A percentile compares a stretch with the other conserved stretches of the same genome.
Conservation (phyloP, 805 yeast species). For the Starmerella vaccinii region DNA sequence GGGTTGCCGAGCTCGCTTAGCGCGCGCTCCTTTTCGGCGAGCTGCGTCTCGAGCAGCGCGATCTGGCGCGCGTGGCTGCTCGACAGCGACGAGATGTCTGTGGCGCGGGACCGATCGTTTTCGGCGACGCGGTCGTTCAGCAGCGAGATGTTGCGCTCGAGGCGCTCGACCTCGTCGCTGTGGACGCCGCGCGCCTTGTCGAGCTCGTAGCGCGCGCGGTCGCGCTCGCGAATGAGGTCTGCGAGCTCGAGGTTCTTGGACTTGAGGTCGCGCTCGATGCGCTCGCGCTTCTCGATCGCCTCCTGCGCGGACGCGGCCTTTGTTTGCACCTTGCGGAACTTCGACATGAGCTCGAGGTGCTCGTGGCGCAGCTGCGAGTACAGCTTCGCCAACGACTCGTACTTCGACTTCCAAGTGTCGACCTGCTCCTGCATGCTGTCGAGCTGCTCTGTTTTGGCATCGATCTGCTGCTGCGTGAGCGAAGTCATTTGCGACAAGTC, state of each 20-base stretch:
- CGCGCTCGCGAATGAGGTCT: slow-evolving; percentile 79
- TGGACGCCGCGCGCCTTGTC: slow-evolving; percentile 59
- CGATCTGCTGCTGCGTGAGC: slow-evolving; percentile 61
- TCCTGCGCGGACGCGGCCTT: slow-evolving; percentile 86
- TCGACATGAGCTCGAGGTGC: slow-evolving; percentile 66
- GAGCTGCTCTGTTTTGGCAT: slow-evolving; percentile 65
- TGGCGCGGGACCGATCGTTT: slow-evolving; percentile 51
- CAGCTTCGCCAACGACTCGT: slow-evolving; percentile 78
- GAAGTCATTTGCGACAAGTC: slow-evolving; percentile 54
- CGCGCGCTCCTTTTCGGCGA: slow-evolving; percentile 23
- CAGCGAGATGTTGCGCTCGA: slow-evolving; percentile 55
- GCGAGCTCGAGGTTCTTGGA: slow-evolving; percentile 80
- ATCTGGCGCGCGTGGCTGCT: slow-evolving; percentile 24
- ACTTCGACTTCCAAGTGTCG: slow-evolving; percentile 69
- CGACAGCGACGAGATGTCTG: slow-evolving; percentile 46
- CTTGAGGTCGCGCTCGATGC: slow-evolving; percentile 70
- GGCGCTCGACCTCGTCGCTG: slow-evolving; percentile 52
- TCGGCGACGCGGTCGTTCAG: slow-evolving; percentile 48
- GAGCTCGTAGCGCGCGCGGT: slow-evolving; percentile 72
- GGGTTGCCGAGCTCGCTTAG: slow-evolving; percentile 30
- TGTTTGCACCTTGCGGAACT: slow-evolving; percentile 71
- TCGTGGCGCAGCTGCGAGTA: slow-evolving; percentile 89
- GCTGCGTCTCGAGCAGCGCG: slow-evolving; percentile 20
- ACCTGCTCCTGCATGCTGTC: slow-evolving; percentile 63
- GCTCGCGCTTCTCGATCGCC: slow-evolving; percentile 72